Percentiles rank a stretch among this genome's conserved stretches.
Evolutionary conservation across 2,329 filamentous ascomycete genomes (phyloP).

Genomic region (Fusarium sororula): DNA sequence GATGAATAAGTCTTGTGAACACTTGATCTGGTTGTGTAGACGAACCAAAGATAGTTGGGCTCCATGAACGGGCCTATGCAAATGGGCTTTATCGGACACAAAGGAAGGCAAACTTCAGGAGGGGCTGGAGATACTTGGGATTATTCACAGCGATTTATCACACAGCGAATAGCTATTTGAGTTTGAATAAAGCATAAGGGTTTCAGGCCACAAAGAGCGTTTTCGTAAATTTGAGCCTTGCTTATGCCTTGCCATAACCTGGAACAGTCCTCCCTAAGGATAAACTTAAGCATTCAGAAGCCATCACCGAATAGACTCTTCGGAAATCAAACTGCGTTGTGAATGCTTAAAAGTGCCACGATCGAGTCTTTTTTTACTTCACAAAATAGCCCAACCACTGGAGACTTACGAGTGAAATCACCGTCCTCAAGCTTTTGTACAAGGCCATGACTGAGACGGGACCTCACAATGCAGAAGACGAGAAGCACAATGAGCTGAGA

Average conservation of each 20-base stretch:
- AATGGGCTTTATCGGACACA: not conserved
- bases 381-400: too few species aligned
- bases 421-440: too few species aligned
- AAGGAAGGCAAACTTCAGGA: too few species aligned
- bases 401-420: not conserved
- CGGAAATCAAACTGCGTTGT: not conserved
- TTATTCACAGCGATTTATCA: not conserved
- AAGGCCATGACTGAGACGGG: too few species aligned
- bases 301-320: too few species aligned
- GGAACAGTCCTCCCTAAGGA: not conserved
- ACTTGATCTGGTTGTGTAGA: accelerated
- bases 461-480: not conserved
- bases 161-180: not conserved
- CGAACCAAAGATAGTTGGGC: not conserved
- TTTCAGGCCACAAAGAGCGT: accelerated
- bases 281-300: not conserved
- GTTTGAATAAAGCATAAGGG: not conserved
- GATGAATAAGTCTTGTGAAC: accelerated
- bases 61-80: not conserved
- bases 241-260: not conserved
- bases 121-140: not conserved
- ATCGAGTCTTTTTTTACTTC: too few species aligned
- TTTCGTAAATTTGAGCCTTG: too few species aligned
- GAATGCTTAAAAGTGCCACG: accelerated
- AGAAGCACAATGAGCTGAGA: not conserved